Evolutionary conservation across 768 basidiomycete genomes (phyloP).

Genomic region (Kockovaella imperatae): DNA sequence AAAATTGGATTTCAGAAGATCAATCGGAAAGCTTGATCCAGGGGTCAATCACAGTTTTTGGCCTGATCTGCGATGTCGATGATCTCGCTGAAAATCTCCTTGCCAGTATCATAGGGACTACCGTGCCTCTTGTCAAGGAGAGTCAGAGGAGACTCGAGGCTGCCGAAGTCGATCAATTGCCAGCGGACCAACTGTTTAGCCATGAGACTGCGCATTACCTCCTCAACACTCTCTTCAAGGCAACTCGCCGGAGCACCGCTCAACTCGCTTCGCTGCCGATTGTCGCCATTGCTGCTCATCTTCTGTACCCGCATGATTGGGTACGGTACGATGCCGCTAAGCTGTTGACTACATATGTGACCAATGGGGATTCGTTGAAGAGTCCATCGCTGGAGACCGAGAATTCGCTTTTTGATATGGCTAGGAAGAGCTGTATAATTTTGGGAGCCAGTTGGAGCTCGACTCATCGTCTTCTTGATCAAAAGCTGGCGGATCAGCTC

Average conservation of each 20-base stretch:
- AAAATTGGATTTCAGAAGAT: slow-evolving; percentile 63
- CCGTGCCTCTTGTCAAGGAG: slow-evolving; percentile 45
- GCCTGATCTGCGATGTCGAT: slow-evolving; percentile 51
- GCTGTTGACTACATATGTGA: slow-evolving; percentile 52
- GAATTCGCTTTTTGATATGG: slow-evolving; percentile 54
- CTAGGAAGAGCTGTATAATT: slow-evolving; percentile 65
- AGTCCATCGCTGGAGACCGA: not conserved
- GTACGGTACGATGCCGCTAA: slow-evolving; percentile 74
- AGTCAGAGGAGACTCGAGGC: slow-evolving; percentile 42
- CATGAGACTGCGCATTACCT: slow-evolving; percentile 72
- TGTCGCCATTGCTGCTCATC: slow-evolving; percentile 55
- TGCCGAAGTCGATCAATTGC: slow-evolving; percentile 47
- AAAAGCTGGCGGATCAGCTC: slow-evolving; percentile 52
- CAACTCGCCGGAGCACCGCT: not conserved
- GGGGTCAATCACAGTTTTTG: slow-evolving; percentile 74
- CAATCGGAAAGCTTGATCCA: slow-evolving; percentile 60
- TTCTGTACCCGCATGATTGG: slow-evolving; percentile 90
- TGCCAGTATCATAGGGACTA: slow-evolving; percentile 6
- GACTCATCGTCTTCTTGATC: slow-evolving; percentile 46
- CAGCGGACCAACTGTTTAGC: slow-evolving; percentile 69
- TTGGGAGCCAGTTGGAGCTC: slow-evolving; percentile 75
- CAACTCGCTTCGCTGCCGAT: slow-evolving; percentile 54
- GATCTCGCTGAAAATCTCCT: slow-evolving; percentile 5
- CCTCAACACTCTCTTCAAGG: slow-evolving; percentile 53
- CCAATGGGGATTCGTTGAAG: not conserved